A percentile compares a stretch with the other conserved stretches of the same genome.
phyloP scores from a whole-genome alignment of 2,329 filamentous ascomycete species.

The Xylariales sp. region DNA sequence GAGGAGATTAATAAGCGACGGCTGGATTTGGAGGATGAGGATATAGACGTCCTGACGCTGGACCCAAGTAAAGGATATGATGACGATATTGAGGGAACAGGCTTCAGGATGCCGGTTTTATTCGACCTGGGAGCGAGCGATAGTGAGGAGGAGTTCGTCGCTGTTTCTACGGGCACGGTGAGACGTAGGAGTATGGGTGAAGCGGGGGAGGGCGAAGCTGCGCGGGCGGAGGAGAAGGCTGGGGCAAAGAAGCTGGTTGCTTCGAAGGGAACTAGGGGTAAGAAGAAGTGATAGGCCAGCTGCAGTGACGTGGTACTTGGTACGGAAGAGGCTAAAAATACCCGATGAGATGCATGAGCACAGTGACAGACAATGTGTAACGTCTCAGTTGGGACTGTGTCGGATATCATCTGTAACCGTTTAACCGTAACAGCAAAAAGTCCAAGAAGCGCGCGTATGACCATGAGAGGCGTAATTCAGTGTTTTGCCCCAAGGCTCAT shows the following conservation, averaged over 20 bases:
- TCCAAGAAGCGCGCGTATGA: too few species aligned
- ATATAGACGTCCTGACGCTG: slow-evolving; percentile 81
- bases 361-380: too few species aligned
- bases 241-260: slow-evolving; percentile 26
- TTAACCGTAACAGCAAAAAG: too few species aligned
- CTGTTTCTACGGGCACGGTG: slow-evolving; percentile 73
- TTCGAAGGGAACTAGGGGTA: slow-evolving; percentile 34
- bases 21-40: slow-evolving; percentile 87
- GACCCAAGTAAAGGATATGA: slow-evolving; percentile 60
- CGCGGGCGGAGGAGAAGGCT: slow-evolving; percentile 33
- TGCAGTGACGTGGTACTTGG: background rate
- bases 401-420: too few species aligned
- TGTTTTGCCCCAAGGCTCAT: too few species aligned
- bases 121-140: slow-evolving; percentile 90
- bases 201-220: slow-evolving; percentile 56
- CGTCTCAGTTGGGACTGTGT: too few species aligned
- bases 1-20: slow-evolving; percentile 91
- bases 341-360: too few species aligned
- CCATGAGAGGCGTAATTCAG: too few species aligned
- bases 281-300: slow-evolving; percentile 30
- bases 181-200: slow-evolving; percentile 78
- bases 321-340: too few species aligned
- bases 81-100: slow-evolving; percentile 49
- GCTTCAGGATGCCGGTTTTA: slow-evolving; percentile 91
- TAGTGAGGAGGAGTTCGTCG: slow-evolving; percentile 82